Percentiles rank a stretch among this genome's conserved stretches.
phyloP scores from a whole-genome alignment of 75 land plant genomes.

The Azolla pinnata region DNA sequence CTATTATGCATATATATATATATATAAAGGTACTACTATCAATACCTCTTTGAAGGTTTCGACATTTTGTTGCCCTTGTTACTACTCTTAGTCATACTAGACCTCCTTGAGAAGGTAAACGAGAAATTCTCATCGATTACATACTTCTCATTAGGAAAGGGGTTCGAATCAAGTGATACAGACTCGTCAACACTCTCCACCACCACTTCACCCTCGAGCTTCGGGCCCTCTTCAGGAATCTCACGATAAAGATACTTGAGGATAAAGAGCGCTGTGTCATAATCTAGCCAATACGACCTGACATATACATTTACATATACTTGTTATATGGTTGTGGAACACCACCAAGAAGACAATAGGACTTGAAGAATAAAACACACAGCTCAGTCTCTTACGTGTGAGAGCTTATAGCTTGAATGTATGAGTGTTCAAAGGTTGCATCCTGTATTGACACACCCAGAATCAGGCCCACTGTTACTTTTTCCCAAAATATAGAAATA shows the following conservation, averaged over 20 bases:
- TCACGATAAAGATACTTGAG: conserved; percentile 83
- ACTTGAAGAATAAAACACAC: not conserved
- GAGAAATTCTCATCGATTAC: conserved; percentile 6
- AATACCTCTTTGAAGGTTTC: too few species aligned
- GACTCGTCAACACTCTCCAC: not conserved
- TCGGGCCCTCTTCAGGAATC: conserved; percentile 57
- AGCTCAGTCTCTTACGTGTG: conserved; percentile 62
- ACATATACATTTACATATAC: not conserved
- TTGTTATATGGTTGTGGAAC: not conserved
- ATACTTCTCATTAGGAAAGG: not conserved
- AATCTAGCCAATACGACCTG: conserved; percentile 95
- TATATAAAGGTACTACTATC: too few species aligned
- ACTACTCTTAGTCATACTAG: too few species aligned
- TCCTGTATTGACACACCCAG: too few species aligned
- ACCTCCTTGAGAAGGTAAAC: too few species aligned
- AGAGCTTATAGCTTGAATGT: conserved; percentile 68
- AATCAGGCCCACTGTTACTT: too few species aligned
- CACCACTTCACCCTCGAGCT: not conserved
- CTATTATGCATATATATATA: too few species aligned
- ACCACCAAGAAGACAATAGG: not conserved
- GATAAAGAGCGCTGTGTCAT: conserved; percentile 97
- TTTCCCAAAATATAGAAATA: too few species aligned
- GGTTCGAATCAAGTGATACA: not conserved
- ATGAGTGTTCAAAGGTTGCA: conserved; percentile 85
- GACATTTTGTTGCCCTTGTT: too few species aligned